Conservation (phyloP, 345 rosid genomes). For the Citrus medica region DNA sequence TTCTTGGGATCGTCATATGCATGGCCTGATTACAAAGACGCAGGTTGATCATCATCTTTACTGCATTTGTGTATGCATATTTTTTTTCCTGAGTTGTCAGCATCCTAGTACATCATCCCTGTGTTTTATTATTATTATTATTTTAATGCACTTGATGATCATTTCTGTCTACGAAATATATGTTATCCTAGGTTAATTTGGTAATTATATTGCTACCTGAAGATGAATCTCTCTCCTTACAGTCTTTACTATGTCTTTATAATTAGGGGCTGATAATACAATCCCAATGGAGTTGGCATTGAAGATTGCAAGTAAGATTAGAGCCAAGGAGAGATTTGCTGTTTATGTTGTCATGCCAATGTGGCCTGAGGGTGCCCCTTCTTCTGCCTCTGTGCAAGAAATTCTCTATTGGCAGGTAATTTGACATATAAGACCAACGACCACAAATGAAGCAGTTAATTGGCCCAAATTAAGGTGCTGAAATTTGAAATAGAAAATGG, state of each 20-base stretch:
- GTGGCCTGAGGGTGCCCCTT: constrained; percentile 92
- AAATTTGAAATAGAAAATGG: neutral
- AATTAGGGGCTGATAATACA: constrained; percentile 78
- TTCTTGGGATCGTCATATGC: constrained; percentile 85
- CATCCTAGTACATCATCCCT: neutral
- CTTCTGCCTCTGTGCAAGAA: constrained; percentile 70
- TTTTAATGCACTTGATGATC: neutral
- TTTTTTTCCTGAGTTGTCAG: neutral
- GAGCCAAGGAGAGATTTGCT: constrained; percentile 70
- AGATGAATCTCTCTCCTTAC: neutral
- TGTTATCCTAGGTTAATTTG: neutral
- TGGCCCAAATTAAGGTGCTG: neutral
- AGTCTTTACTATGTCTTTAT: constrained; percentile 3
- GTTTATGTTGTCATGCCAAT: constrained; percentile 77
- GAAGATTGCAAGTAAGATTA: constrained; percentile 70
- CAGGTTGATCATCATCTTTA: constrained; percentile 45
- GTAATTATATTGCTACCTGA: neutral
- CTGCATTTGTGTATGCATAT: neutral
- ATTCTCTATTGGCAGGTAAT: constrained; percentile 93
- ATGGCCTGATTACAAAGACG: constrained; percentile 74
- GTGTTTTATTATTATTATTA: neutral
- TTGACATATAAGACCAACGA: neutral
- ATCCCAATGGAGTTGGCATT: constrained; percentile 89
- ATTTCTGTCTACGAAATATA: neutral
- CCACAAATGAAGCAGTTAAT: neutral